Evolutionary conservation across 371 early-diverging fungal species (phyloP), one percentile per base, ranked within the genome.

Genomic region (Ordospora pajunii): DNA sequence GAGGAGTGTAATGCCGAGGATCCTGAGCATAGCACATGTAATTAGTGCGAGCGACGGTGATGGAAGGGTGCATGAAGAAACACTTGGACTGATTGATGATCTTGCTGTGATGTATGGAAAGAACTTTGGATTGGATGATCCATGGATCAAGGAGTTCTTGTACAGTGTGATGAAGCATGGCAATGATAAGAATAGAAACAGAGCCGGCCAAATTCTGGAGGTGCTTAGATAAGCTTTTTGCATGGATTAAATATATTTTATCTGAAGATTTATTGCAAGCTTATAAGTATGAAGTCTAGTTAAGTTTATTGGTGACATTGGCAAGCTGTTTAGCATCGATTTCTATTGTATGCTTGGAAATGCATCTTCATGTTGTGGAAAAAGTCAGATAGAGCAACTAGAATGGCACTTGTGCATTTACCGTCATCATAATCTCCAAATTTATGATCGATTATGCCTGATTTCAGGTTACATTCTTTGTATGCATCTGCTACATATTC

Each of bases 401-500:
- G 43, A 37, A 74, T 48, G 11, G 45, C 54, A 2, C 12, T 70
- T 17, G 75, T 25, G 25, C 12, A 45, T 21, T 27, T 27, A 0
- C 43, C 46, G n/a, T 73, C 67, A 3, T 64, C 65, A 32, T 32
- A 5, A 14, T 78, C 78, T 5, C 78, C 65, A 54, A 78, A 66
- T 43, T 74, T 74, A 45, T 50, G 37, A 22, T 78, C 50, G n/a
- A 78, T 17, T 23, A 73, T 50, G 45, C 63, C 46, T 7, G 74
- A 53, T 42, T 45, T 25, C 8, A 52, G 23, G 44, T 50, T 14
- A 42, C 1, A 25, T 53, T 78, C 46, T 40, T 51, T 74, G 22
- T 67, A 78, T 19, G 14, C 46, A 12, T 22, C 14, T 21, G 19
- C 17, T 27, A 68, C 12, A 6, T 9, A 14, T 22, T 64, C 45